Conservation (phyloP, 2,329 filamentous ascomycete genomes). For the Geosmithia putterillii region DNA sequence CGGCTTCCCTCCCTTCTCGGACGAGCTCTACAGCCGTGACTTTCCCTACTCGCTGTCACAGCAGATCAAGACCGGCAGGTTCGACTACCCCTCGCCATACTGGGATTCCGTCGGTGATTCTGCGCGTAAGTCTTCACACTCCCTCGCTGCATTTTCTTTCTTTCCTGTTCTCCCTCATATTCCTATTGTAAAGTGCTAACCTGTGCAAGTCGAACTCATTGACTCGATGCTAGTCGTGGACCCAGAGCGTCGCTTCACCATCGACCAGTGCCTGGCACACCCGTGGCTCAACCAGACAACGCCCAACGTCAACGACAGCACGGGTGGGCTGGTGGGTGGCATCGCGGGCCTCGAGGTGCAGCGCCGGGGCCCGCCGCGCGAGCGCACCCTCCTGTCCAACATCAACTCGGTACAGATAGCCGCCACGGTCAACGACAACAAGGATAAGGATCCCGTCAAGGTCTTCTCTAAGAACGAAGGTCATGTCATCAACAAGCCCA, state of each 20-base stretch:
- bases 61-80: constrained; percentile 79
- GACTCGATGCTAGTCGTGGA: constrained; percentile 91
- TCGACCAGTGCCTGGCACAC: constrained; percentile 84
- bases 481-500: constrained; percentile 21
- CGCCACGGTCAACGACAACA: constrained; percentile 35
- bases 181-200: too few relatives aligned
- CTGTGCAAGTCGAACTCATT: constrained; percentile 85
- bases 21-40: constrained; percentile 71
- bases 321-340: constrained; percentile 81
- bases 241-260: constrained; percentile 67
- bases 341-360: constrained; percentile 74
- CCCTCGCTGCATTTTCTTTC: background rate
- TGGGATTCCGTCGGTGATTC: constrained; percentile 56
- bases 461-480: constrained; percentile 58
- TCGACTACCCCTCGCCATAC: constrained; percentile 93
- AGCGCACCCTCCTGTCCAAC: constrained; percentile 73
- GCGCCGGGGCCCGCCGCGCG: constrained; percentile 64
- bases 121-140: constrained; percentile 40
- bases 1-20: constrained; percentile 92
- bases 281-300: constrained; percentile 66
- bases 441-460: constrained; percentile 48
- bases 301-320: constrained; percentile 66
- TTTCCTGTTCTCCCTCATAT: background rate
- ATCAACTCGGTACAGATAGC: constrained; percentile 60
- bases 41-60: constrained; percentile 80